Evolutionary conservation across 1,284 basidiomycete species (phyloP), one percentile per base, ranked within the genome.

Genomic region (Sporisorium scitamineum): DNA sequence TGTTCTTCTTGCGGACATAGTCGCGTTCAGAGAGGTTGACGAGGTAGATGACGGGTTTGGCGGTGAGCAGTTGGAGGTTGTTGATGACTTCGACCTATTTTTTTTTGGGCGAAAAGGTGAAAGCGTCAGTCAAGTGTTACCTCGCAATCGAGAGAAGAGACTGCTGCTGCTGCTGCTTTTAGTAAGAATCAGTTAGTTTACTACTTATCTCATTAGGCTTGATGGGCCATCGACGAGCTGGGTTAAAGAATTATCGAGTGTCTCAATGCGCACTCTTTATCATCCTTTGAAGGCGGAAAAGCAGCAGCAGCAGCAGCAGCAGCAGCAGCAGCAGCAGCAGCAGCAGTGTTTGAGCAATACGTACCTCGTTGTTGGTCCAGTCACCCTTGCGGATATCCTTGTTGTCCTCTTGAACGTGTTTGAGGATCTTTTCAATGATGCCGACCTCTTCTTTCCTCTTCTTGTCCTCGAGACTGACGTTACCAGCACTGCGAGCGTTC

Each of bases 1-100:
- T 99, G 89, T 98, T 99, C 91, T 98, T 99, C 88, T 97, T 97
- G 71, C 97, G 91, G 66, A 94, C 88, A 84, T 94, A 99, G 87
- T 99, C 97, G 78, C 90, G 90, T 87, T 99, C 96, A 70, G 93
- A 95, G 58, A 99, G 88, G 88, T 99, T 99, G 87, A 99, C 94
- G 52, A 99, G 92, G 88, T 99, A 99, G 62, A 93, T 97, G 78
- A 99, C 94, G 48, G 96, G 94, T 86, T 99, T 99, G 71, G 97
- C 95, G 24, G 96, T 98, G 54, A 99, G 89, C 26, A 99, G 91
- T 80, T 91, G 90, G 57, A 99, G 90, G 52, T 90, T 87, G 88
- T 99, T 99, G 87, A 99, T 93, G 76, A 96, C 91, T 83, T 98
- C 96, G 81, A 99, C 92, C 96, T 98, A 84, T 37, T n/a, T n/a